phyloP scores from a whole-genome alignment of 257 asterid species.

The Solanum rostratum region DNA sequence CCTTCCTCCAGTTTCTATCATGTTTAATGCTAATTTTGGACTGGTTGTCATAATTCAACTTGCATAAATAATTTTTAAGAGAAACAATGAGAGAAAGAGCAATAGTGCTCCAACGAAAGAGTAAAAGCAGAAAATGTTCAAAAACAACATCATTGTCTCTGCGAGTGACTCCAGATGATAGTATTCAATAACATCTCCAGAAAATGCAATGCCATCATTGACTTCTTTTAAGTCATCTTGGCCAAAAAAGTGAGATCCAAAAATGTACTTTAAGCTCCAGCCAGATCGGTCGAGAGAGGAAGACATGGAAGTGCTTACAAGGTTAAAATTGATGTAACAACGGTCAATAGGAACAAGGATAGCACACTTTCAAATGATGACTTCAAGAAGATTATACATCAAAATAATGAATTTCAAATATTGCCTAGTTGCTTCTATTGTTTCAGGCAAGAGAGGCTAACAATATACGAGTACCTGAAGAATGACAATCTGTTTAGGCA shows the following conservation, averaged over 20 bases:
- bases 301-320: not conserved
- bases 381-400: conserved; percentile 42
- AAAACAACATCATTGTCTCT: not conserved
- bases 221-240: conserved; percentile 25
- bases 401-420: conserved; percentile 20
- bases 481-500: not conserved
- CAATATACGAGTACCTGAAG: not conserved
- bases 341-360: conserved; percentile 49
- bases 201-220: conserved; percentile 24
- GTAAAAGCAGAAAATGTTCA: not conserved
- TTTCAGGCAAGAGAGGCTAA: conserved; percentile 4
- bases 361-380: not conserved
- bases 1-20: conserved; percentile 16
- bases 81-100: not conserved
- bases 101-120: not conserved
- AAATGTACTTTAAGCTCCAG: conserved; percentile 20
- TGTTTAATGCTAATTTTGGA: conserved; percentile 36
- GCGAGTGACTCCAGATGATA: not conserved
- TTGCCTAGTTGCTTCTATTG: conserved; percentile 40
- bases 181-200: not conserved
- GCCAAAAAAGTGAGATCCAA: conserved; percentile 35
- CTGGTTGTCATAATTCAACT: conserved; percentile 17
- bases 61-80: conserved; percentile 12
- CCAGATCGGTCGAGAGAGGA: not conserved
- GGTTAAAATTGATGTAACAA: conserved; percentile 4